Conservation (phyloP, 31 red algal species). For the Asparagopsis taxiformis region DNA sequence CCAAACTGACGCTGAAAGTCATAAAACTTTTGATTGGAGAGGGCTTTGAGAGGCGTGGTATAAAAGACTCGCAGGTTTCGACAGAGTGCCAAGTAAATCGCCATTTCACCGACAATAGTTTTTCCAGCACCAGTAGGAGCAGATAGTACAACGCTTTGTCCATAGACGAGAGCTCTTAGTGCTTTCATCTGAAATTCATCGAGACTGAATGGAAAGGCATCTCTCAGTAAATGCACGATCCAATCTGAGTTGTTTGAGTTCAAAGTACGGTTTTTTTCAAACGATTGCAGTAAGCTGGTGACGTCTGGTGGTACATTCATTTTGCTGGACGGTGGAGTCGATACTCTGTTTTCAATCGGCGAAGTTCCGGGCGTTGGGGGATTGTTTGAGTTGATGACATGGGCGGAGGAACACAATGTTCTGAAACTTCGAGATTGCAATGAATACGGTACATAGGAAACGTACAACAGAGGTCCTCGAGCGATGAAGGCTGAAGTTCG, state of each 20-base stretch:
- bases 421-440: too few species aligned
- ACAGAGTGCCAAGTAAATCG: constrained; percentile 83
- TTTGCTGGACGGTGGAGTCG: too few species aligned
- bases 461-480: too few species aligned
- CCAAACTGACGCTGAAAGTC: constrained; percentile 92
- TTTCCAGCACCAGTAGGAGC: constrained; percentile 98
- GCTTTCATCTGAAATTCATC: constrained; percentile 81
- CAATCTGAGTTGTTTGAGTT: background rate
- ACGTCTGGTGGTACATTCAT: too few species aligned
- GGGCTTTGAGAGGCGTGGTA: constrained; percentile 97
- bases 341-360: too few species aligned
- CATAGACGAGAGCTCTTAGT: constrained; percentile 36
- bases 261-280: background rate
- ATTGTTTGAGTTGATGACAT: too few species aligned
- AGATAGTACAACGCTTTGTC: constrained; percentile 77
- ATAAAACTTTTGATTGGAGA: constrained; percentile 97
- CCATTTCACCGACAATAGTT: constrained; percentile 94
- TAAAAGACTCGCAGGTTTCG: constrained; percentile 82
- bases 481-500: too few species aligned
- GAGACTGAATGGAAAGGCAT: constrained; percentile 68
- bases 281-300: background rate
- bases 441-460: too few species aligned
- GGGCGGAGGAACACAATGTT: too few species aligned
- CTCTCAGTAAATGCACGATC: background rate
- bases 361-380: too few species aligned